A percentile compares a stretch with the other conserved stretches of the same genome.
Evolutionary conservation across 192 early-diverging fungal species (phyloP).

Genomic region (Entomortierella lignicola): DNA sequence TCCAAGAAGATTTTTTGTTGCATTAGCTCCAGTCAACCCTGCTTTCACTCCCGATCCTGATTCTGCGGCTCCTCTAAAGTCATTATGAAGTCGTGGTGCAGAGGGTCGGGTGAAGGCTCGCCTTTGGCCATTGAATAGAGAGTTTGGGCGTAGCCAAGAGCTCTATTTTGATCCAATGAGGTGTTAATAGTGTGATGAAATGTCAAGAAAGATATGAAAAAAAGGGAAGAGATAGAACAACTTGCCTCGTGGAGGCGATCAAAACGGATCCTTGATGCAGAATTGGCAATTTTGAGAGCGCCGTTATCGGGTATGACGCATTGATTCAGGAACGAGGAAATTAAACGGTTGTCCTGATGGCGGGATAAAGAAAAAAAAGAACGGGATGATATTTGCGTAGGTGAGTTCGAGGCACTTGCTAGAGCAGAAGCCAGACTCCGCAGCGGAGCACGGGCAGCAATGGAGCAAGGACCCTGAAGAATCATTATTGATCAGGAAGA

Average conservation of each 20-base stretch:
- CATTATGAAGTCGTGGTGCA: slow-evolving; percentile 10
- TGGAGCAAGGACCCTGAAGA: slow-evolving; percentile 7
- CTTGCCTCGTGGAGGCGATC: background rate
- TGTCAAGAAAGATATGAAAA: too few species aligned
- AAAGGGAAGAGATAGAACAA: background rate
- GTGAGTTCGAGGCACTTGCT: background rate
- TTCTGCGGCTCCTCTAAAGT: background rate
- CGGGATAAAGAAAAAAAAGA: background rate
- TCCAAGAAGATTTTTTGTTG: slow-evolving; percentile 9
- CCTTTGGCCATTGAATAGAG: slow-evolving; percentile 6
- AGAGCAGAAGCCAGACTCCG: slow-evolving; percentile 21
- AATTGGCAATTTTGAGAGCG: background rate
- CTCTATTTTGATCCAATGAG: background rate
- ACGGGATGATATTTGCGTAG: background rate
- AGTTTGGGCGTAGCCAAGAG: background rate
- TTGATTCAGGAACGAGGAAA: background rate
- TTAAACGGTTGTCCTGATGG: background rate
- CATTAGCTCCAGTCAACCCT: slow-evolving; percentile 6
- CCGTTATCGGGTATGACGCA: background rate
- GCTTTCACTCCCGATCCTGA: slow-evolving; percentile 4
- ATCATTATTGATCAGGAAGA: slow-evolving; percentile 17
- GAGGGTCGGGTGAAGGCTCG: slow-evolving; percentile 24
- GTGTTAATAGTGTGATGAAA: too few species aligned
- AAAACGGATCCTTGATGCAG: background rate
- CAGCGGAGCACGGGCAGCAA: slow-evolving; percentile 15